phyloP scores from a whole-genome alignment of 345 rosid species.

The Aquilaria sinensis region DNA sequence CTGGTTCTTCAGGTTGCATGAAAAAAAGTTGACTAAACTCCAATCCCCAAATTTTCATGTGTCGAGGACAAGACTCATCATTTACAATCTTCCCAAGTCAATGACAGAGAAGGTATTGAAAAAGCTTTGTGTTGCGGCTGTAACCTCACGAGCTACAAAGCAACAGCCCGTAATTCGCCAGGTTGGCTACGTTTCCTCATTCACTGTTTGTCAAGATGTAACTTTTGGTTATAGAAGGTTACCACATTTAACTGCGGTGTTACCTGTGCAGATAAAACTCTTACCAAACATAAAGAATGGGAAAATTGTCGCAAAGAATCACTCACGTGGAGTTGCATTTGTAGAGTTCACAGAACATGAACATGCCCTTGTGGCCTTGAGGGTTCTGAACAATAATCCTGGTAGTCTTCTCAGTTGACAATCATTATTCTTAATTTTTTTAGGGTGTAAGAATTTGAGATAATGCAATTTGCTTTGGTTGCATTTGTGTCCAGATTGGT shows the following conservation, averaged over 20 bases:
- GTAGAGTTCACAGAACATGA: constrained; percentile 76
- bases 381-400: constrained; percentile 93
- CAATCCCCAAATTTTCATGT: constrained; percentile 92
- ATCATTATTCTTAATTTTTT: background rate
- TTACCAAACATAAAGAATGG: constrained; percentile 63
- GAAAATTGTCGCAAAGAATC: constrained; percentile 48
- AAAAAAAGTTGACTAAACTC: constrained; percentile 79
- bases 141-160: constrained; percentile 84
- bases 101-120: constrained; percentile 62
- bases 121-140: constrained; percentile 64
- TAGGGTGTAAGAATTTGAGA: no score
- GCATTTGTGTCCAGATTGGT: no score
- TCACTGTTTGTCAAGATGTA: background rate
- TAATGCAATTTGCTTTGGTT: no score
- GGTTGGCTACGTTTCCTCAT: constrained; percentile 31
- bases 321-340: constrained; percentile 89
- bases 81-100: constrained; percentile 83
- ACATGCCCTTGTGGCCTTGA: constrained; percentile 87
- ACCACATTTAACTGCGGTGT: background rate
- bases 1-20: constrained; percentile 58
- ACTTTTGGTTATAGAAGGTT: background rate
- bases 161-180: constrained; percentile 81
- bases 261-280: constrained; percentile 59
- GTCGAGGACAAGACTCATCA: constrained; percentile 68
- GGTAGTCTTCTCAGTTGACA: constrained; percentile 30